These are phyloP conservation scores for Fusarium agapanthi DNA, from an alignment of 2,329 filamentous ascomycete genomes.

Conservation along the genomic window DNA sequence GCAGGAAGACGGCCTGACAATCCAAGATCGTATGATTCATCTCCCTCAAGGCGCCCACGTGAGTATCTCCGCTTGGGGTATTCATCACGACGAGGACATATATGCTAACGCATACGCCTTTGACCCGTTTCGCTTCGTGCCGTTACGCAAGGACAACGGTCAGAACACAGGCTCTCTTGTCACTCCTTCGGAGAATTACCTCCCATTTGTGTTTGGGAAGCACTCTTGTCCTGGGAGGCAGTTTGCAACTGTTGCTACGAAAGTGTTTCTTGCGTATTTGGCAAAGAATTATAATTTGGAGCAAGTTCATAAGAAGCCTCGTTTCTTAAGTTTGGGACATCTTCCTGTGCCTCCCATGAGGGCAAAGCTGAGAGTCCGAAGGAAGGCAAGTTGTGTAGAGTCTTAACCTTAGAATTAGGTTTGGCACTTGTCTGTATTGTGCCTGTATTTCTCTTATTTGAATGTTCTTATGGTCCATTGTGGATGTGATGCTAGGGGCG, in stretches of 20 bases:
- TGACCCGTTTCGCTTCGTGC: neutral
- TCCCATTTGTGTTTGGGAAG: neutral
- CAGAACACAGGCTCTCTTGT: neutral
- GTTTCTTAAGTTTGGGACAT: neutral
- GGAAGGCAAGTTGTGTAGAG: accelerated
- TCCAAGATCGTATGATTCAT: neutral
- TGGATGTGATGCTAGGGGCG: accelerated
- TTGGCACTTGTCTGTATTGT: accelerated
- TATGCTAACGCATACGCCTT: neutral
- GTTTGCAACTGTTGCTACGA: neutral
- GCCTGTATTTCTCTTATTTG: accelerated
- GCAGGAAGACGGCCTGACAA: neutral
- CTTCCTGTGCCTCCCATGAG: neutral
- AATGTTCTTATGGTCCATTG: accelerated
- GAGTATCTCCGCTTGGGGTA: neutral
- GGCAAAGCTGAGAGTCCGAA: neutral
- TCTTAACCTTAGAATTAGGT: accelerated
- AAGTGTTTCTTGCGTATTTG: neutral
- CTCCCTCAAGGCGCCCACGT: neutral
- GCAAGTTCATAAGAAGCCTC: neutral
- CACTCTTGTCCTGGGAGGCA: neutral
- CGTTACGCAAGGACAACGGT: too few relatives aligned
- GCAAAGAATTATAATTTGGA: neutral
- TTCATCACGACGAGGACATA: neutral
- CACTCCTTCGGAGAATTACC: accelerated